Base-by-base conservation (phyloP, 495 filamentous ascomycete species). In the Penicillium steckii region DNA sequence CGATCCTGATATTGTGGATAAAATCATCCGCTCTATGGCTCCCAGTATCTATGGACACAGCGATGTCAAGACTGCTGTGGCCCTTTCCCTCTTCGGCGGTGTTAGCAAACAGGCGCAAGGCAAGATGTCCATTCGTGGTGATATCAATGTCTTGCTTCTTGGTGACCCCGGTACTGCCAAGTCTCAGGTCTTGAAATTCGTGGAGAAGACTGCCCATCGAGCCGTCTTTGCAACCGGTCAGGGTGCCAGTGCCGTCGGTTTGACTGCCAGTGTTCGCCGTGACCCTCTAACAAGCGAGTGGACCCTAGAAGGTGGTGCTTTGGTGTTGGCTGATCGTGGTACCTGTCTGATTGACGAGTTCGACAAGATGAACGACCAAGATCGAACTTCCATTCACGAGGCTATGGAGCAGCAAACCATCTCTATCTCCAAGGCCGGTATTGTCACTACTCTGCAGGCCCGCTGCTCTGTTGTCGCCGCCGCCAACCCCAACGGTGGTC, bases 331-430 rank as follows among this genome's bases (percentile, higher is more conserved):
- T 22, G 95, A 99, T 70, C 86, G 89, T 52, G 95, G 95, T 37
- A 95, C 90, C 29, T 99, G 95, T 65, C 78, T 99, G 25, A 99
- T 99, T 59, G 95, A 99, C 67, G 95, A 99, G 69, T 99, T 99
- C 69, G 95, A 99, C 81, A 99, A 99, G 80, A 99, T 99, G 95
- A 99, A 99, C 72, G 95, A 99, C 67, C 91, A 97, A 61, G 95
- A 99, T 68, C 79, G 94, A 37, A 99, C 95, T 1, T 95, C 89
- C 19, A 99, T 99, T 66, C 95, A 99, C 80, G 95, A 99, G 78
- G 95, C 95, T 51, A 99, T 99, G 95, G 95, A 99, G 69, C 95
- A 99, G 70, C 95, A 99, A 67, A 97, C 95, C n/a, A 99, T 99
- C 59, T 99, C 95, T 46, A 97, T 99, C 69, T 96, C 91, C 51